A percentile compares a stretch with the other conserved stretches of the same genome.
phyloP scores from a whole-genome alignment of 768 basidiomycete genomes.

The Tricholoma bakamatsutake region DNA sequence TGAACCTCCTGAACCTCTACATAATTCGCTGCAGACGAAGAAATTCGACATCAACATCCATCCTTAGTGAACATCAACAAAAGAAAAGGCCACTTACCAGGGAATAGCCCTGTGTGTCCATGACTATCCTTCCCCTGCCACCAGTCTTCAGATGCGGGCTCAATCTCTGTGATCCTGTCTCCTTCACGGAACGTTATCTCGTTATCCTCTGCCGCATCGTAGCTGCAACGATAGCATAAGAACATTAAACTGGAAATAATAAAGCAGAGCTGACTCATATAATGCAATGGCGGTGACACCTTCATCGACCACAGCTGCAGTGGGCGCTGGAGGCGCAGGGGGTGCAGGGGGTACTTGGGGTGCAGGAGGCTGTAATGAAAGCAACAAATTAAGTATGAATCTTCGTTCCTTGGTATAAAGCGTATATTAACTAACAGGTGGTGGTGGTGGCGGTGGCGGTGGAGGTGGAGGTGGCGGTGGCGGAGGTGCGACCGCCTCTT shows the following conservation, averaged over 20 bases:
- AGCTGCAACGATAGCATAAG: conserved; percentile 29
- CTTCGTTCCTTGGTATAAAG: not conserved
- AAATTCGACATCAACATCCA: conserved; percentile 1
- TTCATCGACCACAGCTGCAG: conserved; percentile 42
- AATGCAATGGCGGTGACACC: conserved; percentile 59
- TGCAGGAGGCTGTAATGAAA: conserved; percentile 29
- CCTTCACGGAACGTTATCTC: conserved; percentile 84
- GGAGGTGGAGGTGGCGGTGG: conserved; percentile 57
- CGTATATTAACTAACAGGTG: conserved; percentile 16
- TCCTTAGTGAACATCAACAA: not conserved
- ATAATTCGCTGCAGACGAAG: conserved; percentile 22
- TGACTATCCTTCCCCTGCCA: conserved; percentile 64
- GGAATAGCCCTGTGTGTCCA: conserved; percentile 67
- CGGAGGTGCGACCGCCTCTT: conserved; percentile 40
- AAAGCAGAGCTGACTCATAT: conserved; percentile 53
- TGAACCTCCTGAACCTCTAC: conserved; percentile 29
- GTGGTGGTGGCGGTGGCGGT: conserved; percentile 33
- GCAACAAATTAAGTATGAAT: not conserved
- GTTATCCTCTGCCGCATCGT: conserved; percentile 89
- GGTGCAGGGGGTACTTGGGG: conserved; percentile 37
- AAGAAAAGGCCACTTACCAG: conserved; percentile 41
- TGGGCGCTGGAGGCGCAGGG: conserved; percentile 41
- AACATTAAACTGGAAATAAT: not conserved
- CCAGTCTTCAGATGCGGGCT: conserved; percentile 84
- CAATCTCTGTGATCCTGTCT: conserved; percentile 72